Evolutionary conservation across 306 rosid genomes (phyloP), one percentile per base, ranked within the genome.

Genomic region (Lathyrus tuberosus): DNA sequence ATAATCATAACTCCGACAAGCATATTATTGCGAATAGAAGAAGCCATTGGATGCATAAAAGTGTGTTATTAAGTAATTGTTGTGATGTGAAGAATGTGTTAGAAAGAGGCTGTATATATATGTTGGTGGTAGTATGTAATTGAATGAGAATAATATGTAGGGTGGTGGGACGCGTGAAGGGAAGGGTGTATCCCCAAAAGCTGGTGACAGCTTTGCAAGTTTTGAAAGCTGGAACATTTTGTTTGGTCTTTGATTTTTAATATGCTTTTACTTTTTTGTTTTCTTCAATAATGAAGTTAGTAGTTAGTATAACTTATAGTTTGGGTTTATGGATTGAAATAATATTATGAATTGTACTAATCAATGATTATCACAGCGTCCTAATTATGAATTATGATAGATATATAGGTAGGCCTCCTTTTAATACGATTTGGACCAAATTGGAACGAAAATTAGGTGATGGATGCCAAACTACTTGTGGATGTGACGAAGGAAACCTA

Each of bases 171-270:
- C 85, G 86, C 86, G 91, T 82, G 85, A 80, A 47, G 54, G 52
- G 81, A 3, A 53, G 16, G 24, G 54, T 8, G 31, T 53, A 54
- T 15, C 61, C 15, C 2, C 28, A 22, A 78, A 78, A 77, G 91
- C 84, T 82, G 85, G 82, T 82, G 95, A 75, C 95, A 90, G 88
- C 92, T 61, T 75, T 62, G 84, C 80, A 43, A 35, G 59, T 57
- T 48, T 57, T 70, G 84, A 77, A 80, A 88, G 92, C 89, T 83
- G 88, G 86, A 81, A 5, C 24, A 3, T 64, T 42, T 54, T 68
- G 61, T 54, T 54, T 54, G 37, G 16, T 54, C 35, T 22, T 12
- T 11, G 16, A 22, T 54, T 22, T 54, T 54, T 5, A 54, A 22
- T 54, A 22, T 24, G 15, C 15, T 22, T 53, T 22, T 22, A 54